These are phyloP conservation scores for Cercospora zeina DNA, from an alignment of 2,329 filamentous ascomycete genomes.

Conservation along the genomic window DNA sequence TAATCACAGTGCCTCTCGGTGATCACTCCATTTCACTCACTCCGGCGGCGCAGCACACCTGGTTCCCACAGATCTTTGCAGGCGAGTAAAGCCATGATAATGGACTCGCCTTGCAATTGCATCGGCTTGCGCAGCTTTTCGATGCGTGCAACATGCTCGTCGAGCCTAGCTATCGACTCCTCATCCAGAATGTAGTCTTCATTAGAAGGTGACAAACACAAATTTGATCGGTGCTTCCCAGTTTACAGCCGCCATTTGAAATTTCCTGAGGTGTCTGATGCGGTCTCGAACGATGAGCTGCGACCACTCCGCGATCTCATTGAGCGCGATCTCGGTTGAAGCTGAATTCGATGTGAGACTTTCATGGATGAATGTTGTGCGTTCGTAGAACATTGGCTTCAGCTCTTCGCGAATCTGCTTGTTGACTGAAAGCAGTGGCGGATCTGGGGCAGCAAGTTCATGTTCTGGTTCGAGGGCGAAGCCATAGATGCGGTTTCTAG, in stretches of 20 bases:
- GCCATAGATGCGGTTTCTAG: neutral
- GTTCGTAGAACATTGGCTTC: neutral
- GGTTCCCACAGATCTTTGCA: neutral
- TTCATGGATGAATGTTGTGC: neutral
- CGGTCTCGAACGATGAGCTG: neutral
- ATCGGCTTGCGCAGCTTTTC: neutral
- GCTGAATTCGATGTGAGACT: neutral
- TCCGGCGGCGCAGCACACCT: neutral
- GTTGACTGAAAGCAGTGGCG: neutral
- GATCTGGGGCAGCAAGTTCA: neutral
- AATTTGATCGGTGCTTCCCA: no score
- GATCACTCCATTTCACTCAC: neutral
- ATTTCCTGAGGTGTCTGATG: neutral
- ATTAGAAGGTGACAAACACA: no score
- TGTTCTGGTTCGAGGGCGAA: neutral
- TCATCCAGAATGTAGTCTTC: no score
- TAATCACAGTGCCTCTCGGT: neutral
- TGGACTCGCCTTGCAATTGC: conserved; percentile 5
- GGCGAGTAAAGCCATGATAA: neutral
- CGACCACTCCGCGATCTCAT: neutral
- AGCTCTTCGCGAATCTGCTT: neutral
- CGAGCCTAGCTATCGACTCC: neutral
- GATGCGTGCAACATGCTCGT: neutral
- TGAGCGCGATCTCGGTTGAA: neutral
- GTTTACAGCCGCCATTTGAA: neutral